phyloP scores from a whole-genome alignment of 306 rosid species.

The Inga oerstediana region DNA sequence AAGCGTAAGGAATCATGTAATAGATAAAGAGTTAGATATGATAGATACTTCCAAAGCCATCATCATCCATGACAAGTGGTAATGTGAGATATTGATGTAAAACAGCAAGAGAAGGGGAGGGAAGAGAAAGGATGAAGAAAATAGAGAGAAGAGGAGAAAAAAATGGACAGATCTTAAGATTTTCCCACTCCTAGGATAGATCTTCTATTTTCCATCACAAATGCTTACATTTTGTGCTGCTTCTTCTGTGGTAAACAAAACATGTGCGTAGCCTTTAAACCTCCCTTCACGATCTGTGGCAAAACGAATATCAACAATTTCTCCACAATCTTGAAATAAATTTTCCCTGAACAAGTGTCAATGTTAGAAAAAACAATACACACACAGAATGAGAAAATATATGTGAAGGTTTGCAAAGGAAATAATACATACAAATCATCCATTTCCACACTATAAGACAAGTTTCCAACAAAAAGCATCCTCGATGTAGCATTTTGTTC shows the following conservation, averaged over 20 bases:
- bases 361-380: conserved; percentile 3
- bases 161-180: neutral
- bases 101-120: neutral
- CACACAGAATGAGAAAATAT: neutral
- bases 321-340: conserved; percentile 71
- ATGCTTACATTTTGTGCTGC: conserved; percentile 60
- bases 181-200: neutral
- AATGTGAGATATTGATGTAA: neutral
- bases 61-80: neutral
- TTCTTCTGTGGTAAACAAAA: conserved; percentile 67
- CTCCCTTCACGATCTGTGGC: conserved; percentile 50
- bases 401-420: neutral
- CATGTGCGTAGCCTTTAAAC: conserved; percentile 78
- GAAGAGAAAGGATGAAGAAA: neutral
- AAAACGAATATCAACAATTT: conserved; percentile 70
- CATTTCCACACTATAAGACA: conserved; percentile 55
- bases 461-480: conserved; percentile 68
- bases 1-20: neutral
- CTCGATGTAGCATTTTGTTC: conserved; percentile 41
- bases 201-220: neutral
- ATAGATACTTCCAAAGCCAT: neutral
- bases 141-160: neutral
- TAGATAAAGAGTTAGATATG: neutral
- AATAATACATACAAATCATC: conserved; percentile 68
- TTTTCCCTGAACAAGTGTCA: conserved; percentile 52